Conservation (phyloP, 805 yeast genomes). For the Candida tibetensis region DNA sequence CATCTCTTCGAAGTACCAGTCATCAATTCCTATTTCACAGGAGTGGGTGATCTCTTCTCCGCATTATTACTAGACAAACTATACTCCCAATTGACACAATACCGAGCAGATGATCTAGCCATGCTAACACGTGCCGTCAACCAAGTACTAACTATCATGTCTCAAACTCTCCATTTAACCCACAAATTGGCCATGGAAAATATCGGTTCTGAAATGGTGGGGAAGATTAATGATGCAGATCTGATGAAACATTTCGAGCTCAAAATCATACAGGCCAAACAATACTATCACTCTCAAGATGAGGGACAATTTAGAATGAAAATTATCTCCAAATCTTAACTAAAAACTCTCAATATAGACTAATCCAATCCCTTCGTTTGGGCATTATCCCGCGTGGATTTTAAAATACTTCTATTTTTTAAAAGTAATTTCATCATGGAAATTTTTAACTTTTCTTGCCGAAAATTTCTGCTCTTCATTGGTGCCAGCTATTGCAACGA, state of each 20-base stretch:
- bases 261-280: slow-evolving; percentile 59
- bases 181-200: slow-evolving; percentile 30
- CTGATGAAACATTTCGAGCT: slow-evolving; percentile 74
- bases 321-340: not conserved
- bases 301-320: slow-evolving; percentile 18
- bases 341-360: no score
- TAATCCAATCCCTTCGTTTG: no score
- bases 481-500: no score
- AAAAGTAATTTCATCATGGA: no score
- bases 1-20: slow-evolving; percentile 50
- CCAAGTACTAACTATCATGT: slow-evolving; percentile 58
- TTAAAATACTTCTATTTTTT: no score
- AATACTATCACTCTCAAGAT: slow-evolving; percentile 28
- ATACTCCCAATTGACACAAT: slow-evolving; percentile 19
- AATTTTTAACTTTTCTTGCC: no score
- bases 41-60: slow-evolving; percentile 91
- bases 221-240: slow-evolving; percentile 53
- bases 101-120: slow-evolving; percentile 12
- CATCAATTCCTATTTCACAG: slow-evolving; percentile 83
- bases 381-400: no score
- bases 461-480: no score
- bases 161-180: slow-evolving; percentile 48
- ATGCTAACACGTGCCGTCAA: slow-evolving; percentile 38
- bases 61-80: slow-evolving; percentile 71
- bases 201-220: slow-evolving; percentile 17